These are phyloP conservation scores for Epichloe typhina DNA, from an alignment of 2,329 filamentous ascomycete species.

Conservation along the genomic window DNA sequence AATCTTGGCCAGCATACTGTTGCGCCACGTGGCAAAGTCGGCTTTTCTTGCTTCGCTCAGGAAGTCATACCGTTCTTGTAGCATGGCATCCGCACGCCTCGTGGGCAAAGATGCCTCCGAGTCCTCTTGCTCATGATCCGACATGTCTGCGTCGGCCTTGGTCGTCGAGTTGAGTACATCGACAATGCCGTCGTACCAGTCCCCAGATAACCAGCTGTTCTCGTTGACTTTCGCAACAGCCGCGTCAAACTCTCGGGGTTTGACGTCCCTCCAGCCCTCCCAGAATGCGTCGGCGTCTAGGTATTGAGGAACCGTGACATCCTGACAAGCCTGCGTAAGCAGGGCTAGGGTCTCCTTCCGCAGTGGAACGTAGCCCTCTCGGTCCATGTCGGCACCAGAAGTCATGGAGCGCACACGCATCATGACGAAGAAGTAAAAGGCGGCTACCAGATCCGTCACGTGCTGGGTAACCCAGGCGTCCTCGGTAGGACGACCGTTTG, in stretches of 20 bases:
- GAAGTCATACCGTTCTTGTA: conserved; percentile 62
- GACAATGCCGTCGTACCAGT: conserved; percentile 50
- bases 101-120: conserved; percentile 23
- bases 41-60: conserved; percentile 48
- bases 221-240: conserved; percentile 47
- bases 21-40: conserved; percentile 54
- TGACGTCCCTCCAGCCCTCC: conserved; percentile 38
- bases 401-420: conserved; percentile 32
- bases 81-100: conserved; percentile 52
- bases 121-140: conserved; percentile 19
- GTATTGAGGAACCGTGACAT: conserved; percentile 22
- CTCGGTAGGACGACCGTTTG: conserved; percentile 28
- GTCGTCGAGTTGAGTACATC: conserved; percentile 32
- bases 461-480: conserved; percentile 37
- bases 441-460: conserved; percentile 42
- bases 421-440: conserved; percentile 47
- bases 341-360: conserved; percentile 34
- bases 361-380: conserved; percentile 29
- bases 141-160: conserved; percentile 22
- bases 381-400: conserved; percentile 24
- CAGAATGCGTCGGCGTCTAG: conserved; percentile 34
- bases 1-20: conserved; percentile 42
- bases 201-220: conserved; percentile 41
- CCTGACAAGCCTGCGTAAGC: conserved; percentile 26
- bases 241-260: conserved; percentile 42